Evolutionary conservation across 2,329 filamentous ascomycete genomes (phyloP).

Genomic region (Fusarium sp.): DNA sequence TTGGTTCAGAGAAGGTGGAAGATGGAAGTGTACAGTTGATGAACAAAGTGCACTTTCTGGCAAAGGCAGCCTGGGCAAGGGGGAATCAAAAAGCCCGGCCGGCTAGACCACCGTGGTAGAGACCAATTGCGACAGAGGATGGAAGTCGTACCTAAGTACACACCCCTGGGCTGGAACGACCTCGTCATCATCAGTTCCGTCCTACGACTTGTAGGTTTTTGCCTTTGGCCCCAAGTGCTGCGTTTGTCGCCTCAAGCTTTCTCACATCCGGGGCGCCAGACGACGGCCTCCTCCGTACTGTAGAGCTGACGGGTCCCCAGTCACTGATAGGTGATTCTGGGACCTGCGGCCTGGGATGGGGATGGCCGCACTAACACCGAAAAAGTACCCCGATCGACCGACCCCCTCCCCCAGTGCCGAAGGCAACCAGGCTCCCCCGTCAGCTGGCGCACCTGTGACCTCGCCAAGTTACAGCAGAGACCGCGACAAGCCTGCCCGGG

Average conservation of each 20-base stretch:
- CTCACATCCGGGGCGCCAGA: slow-evolving; percentile 9
- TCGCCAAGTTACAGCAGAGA: slow-evolving; percentile 25
- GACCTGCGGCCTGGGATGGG: background rate
- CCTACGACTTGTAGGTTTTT: slow-evolving; percentile 6
- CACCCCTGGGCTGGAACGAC: background rate
- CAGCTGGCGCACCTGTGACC: slow-evolving; percentile 37
- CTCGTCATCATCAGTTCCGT: slow-evolving; percentile 26
- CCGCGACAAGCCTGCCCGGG: background rate
- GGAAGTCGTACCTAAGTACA: background rate
- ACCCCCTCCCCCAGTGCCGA: slow-evolving; percentile 36
- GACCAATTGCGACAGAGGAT: background rate
- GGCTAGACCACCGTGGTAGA: background rate
- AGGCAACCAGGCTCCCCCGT: slow-evolving; percentile 39
- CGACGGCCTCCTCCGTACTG: background rate
- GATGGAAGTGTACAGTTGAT: background rate
- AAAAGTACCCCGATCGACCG: slow-evolving; percentile 37
- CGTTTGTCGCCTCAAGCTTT: slow-evolving; percentile 34
- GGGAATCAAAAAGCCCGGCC: background rate
- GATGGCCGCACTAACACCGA: slow-evolving; percentile 28
- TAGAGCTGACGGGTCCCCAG: slow-evolving; percentile 18
- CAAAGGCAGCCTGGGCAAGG: background rate
- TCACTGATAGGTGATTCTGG: slow-evolving; percentile 26
- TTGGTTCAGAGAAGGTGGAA: background rate
- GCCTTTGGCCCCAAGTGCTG: slow-evolving; percentile 29
- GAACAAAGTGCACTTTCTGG: background rate